Percentiles rank a stretch among this genome's conserved stretches.
These are phyloP conservation scores for Fusarium algeriense DNA, from an alignment of 2,329 filamentous ascomycete species.

Conservation along the genomic window DNA sequence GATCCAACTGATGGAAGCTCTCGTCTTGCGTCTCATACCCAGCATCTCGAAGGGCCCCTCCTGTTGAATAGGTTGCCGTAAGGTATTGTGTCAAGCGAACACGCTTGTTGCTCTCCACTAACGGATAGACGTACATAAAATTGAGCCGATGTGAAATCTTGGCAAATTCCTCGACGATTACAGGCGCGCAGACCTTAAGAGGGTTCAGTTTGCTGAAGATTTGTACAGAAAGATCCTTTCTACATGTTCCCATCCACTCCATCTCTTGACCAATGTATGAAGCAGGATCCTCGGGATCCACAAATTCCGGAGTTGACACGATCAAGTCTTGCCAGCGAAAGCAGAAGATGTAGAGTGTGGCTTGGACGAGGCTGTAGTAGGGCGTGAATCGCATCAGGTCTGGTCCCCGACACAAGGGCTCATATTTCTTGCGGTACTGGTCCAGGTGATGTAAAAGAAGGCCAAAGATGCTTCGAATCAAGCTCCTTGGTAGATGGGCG, in stretches of 20 bases:
- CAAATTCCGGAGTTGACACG: conserved; percentile 68
- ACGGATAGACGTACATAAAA: conserved; percentile 89
- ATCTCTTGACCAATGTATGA: conserved; percentile 78
- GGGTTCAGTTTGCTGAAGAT: conserved; percentile 93
- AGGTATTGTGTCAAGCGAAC: conserved; percentile 81
- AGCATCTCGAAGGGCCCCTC: conserved; percentile 66
- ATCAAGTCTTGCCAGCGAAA: conserved; percentile 97
- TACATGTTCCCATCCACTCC: conserved; percentile 80
- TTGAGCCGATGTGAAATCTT: conserved; percentile 86
- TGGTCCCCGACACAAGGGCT: conserved; percentile 81
- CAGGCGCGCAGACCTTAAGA: conserved; percentile 91
- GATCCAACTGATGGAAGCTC: conserved; percentile 85
- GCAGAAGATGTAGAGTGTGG: conserved; percentile 93
- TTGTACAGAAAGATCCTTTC: conserved; percentile 79
- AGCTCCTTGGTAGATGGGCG: conserved; percentile 79
- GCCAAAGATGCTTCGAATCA: conserved; percentile 85
- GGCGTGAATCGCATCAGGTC: conserved; percentile 85
- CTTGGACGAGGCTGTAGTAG: conserved; percentile 91
- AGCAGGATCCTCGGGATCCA: conserved; percentile 71
- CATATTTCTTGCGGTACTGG: conserved; percentile 77
- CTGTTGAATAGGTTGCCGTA: conserved; percentile 66
- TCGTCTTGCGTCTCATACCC: conserved; percentile 71
- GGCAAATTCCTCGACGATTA: conserved; percentile 92
- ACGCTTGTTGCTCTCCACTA: conserved; percentile 93
- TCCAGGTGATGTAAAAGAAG: conserved; percentile 84